These are phyloP conservation scores for Cynanchum wilfordii DNA, from an alignment of 257 asterid genomes.

Conservation along the genomic window DNA sequence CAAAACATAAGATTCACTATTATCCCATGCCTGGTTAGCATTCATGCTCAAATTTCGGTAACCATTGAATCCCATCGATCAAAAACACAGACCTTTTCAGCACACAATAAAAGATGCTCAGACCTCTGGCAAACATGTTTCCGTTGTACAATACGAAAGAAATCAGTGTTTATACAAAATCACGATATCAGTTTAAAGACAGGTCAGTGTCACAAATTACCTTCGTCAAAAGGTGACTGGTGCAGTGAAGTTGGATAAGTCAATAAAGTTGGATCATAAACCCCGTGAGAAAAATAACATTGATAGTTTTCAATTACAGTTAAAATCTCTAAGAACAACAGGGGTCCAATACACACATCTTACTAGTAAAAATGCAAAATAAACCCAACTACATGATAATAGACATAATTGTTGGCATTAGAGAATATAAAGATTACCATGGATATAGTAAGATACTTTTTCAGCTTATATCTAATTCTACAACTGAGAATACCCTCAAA, in stretches of 20 bases:
- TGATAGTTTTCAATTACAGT: neutral
- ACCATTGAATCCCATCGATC: conserved; percentile 17
- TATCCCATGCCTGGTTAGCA: conserved; percentile 20
- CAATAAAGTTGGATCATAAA: neutral
- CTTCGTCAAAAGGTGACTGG: neutral
- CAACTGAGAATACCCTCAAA: neutral
- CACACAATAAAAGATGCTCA: neutral
- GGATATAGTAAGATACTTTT: neutral
- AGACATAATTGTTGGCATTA: neutral
- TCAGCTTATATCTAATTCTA: neutral
- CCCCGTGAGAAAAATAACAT: neutral
- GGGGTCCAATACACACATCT: neutral
- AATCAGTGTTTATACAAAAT: neutral
- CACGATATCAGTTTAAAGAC: neutral
- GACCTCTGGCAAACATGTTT: neutral
- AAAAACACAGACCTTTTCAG: neutral
- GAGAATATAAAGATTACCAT: neutral
- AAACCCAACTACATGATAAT: neutral
- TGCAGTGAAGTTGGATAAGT: conserved; percentile 4
- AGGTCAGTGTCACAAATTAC: conserved; percentile 3
- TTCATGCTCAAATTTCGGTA: conserved; percentile 18
- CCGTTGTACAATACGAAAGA: neutral
- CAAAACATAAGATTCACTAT: conserved; percentile 20
- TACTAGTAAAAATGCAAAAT: neutral
- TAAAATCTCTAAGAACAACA: neutral